Percentiles rank a stretch among this genome's conserved stretches.
Conservation (phyloP, 2,329 filamentous ascomycete species). For the Exserohilum turcica region DNA sequence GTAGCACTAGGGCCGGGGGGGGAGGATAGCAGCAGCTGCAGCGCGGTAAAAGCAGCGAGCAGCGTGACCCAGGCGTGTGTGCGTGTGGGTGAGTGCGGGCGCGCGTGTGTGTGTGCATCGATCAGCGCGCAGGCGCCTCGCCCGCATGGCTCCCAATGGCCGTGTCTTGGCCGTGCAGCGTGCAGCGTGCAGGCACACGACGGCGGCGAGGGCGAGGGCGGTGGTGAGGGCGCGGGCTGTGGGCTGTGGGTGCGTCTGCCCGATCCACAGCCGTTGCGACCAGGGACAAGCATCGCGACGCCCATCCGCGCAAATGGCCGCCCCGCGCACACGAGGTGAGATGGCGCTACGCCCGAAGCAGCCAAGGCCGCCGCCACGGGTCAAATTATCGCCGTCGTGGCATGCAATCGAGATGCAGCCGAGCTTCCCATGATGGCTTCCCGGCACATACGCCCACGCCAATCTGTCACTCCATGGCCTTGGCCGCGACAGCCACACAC, state of each 20-base stretch:
- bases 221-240: neutral
- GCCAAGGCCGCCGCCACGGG: conserved; percentile 23
- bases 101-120: conserved; percentile 10
- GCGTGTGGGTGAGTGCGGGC: no score
- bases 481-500: conserved; percentile 19
- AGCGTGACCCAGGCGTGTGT: neutral
- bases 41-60: conserved; percentile 14
- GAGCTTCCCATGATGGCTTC: conserved; percentile 22
- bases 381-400: conserved; percentile 25
- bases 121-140: conserved; percentile 13
- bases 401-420: conserved; percentile 36
- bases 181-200: conserved; percentile 9
- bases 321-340: conserved; percentile 27
- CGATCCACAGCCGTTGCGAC: conserved; percentile 34
- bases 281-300: conserved; percentile 27
- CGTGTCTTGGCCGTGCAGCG: no score
- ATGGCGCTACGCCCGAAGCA: conserved; percentile 22
- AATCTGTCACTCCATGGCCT: conserved; percentile 19
- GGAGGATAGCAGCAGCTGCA: neutral
- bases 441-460: conserved; percentile 20
- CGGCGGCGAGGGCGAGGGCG: conserved; percentile 6
- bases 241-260: conserved; percentile 5
- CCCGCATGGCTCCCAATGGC: no score
- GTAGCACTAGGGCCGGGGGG: no score
- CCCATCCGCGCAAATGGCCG: conserved; percentile 28